phyloP scores from a whole-genome alignment of 495 filamentous ascomycete species.

The Aspergillus cristatus region DNA sequence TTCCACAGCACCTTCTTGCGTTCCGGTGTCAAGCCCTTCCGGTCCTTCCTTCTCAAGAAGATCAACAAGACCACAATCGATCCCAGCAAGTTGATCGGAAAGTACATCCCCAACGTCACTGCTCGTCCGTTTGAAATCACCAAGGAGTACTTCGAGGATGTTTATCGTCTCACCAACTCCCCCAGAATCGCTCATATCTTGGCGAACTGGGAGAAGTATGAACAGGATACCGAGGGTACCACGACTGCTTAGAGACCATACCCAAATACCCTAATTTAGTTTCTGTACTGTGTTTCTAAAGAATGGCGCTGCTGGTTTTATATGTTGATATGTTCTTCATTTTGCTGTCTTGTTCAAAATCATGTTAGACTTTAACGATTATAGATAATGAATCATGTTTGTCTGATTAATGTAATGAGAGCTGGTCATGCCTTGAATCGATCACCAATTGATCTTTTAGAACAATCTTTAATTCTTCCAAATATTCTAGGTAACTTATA shows the following conservation, averaged over 20 bases:
- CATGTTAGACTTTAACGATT: no score
- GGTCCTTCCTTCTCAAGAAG: conserved; percentile 95
- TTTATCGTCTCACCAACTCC: conserved; percentile 86
- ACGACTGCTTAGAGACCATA: conserved; percentile 4
- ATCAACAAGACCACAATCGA: conserved; percentile 98
- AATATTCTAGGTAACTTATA: no score
- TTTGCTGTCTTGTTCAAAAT: no score
- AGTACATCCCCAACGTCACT: conserved; percentile 98
- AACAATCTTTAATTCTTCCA: no score
- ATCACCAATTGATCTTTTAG: no score
- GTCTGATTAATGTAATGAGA: no score
- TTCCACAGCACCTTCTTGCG: conserved; percentile 98
- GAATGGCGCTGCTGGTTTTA: no score
- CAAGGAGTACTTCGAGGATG: conserved; percentile 99
- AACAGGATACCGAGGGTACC: conserved; percentile 33
- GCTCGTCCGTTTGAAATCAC: conserved; percentile 89
- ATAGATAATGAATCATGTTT: neutral
- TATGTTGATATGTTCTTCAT: no score
- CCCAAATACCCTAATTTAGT: neutral
- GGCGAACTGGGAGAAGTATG: conserved; percentile 72
- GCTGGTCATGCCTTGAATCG: no score
- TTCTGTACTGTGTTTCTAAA: no score
- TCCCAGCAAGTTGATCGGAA: conserved; percentile 88
- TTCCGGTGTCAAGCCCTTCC: conserved; percentile 96
- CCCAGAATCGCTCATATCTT: conserved; percentile 85